Evolutionary conservation across 805 yeast genomes (phyloP), one percentile per base, ranked within the genome.

Genomic region (Kuraishia piskuri): DNA sequence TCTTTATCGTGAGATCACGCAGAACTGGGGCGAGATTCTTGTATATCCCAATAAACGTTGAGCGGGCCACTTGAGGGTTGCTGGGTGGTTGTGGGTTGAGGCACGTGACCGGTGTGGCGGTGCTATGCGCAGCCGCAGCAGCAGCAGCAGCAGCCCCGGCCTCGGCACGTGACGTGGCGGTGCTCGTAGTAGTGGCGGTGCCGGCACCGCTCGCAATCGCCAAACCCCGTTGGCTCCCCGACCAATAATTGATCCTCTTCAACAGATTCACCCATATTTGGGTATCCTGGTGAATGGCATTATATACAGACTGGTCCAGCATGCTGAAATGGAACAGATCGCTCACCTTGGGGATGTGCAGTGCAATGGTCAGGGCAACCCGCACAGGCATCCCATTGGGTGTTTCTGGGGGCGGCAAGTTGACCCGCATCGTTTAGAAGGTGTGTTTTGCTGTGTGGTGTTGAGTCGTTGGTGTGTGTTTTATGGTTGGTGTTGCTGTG

Each of bases 1-100:
- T 66, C 31, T 62, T 62, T n/a, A 69, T 55, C 20, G 69, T 56
- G 51, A 70, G 47, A 51, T 67, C 68, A 25, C 57, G 57, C 8
- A 68, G 53, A 2, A 68, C 57, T 1, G 73, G 73, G 3, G 59
- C 56, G 52, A 69, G 48, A n/a, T 57, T 57, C 8, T 60, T 54
- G 52, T 66, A 67, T 1, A 69, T 59, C 22, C 53, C 51, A 4
- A 60, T 62, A 52, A 70, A 68, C 24, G 51, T 55, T 23, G 6
- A 19, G 12, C 20, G 22, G 20, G 53, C 53, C 19, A 52, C n/a
- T 17, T 22, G 12, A 10, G 53, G 47, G 23, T 47, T 25, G 23
- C 24, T 3, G 40, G 40, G 40, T 5, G 25, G 31, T 2, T 21
- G 19, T 7, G 51, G 20, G 40, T 40, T 26, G 40, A 22, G 22